phyloP scores from a whole-genome alignment of 805 yeast species.

The Myxozyma udenii region DNA sequence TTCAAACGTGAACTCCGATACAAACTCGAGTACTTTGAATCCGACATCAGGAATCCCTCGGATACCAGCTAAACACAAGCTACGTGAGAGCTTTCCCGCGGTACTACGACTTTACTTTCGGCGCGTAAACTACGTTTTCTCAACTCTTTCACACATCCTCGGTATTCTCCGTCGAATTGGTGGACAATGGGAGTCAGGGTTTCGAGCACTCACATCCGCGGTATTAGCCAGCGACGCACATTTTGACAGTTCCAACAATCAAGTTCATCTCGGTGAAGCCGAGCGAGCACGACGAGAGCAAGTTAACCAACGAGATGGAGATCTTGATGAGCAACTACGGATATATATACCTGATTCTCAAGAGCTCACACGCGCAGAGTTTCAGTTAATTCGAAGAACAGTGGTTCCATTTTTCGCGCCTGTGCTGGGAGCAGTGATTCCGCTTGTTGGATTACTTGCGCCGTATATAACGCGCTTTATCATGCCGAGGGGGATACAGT shows the following conservation, averaged over 20 bases:
- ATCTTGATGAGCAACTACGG: not conserved
- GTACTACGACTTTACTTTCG: not conserved
- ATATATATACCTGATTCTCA: conserved; percentile 39
- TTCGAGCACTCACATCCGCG: conserved; percentile 7
- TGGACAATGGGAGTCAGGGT: not conserved
- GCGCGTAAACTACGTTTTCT: not conserved
- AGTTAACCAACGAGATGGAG: not conserved
- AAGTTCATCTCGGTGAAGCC: not conserved
- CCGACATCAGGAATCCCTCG: not conserved
- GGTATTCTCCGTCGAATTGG: not conserved
- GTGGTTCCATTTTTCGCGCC: conserved; percentile 27
- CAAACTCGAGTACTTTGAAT: not conserved
- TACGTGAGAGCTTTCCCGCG: no score
- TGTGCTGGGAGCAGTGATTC: not conserved
- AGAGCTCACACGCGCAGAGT: conserved; percentile 45
- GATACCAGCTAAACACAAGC: not conserved
- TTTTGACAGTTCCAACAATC: not conserved
- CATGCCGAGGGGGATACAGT: conserved; percentile 5
- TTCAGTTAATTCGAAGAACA: conserved; percentile 51
- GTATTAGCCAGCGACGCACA: conserved; percentile 6
- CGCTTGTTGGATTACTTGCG: not conserved
- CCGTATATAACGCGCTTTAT: not conserved
- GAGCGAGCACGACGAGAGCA: not conserved
- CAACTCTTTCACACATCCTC: not conserved
- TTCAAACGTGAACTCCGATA: not conserved